Conservation (phyloP, 106 monocot genomes). For the Acorus gramineus region DNA sequence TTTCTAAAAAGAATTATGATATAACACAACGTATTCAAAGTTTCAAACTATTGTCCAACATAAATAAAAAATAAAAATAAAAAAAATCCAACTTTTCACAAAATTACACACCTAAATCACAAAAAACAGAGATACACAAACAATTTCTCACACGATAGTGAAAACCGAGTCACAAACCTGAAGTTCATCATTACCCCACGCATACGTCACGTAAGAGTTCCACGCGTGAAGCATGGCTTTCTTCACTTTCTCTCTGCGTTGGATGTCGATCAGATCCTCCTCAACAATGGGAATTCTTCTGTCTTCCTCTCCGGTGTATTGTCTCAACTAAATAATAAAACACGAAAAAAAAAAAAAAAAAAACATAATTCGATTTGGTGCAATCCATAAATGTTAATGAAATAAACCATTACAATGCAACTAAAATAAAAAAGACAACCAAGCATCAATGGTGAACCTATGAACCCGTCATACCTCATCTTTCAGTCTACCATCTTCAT, state of each 20-base stretch:
- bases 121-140: slow-evolving; percentile 1
- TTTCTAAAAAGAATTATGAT: too few species aligned
- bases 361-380: too few species aligned
- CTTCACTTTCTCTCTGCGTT: slow-evolving; percentile 84
- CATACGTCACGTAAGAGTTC: slow-evolving; percentile 86
- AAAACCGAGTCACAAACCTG: slow-evolving; percentile 28
- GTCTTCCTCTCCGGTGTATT: slow-evolving; percentile 8
- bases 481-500: background rate
- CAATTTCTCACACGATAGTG: background rate
- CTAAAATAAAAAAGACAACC: too few species aligned
- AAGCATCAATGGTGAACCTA: background rate
- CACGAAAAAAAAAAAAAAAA: too few species aligned
- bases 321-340: slow-evolving; percentile 7
- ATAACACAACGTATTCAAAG: too few species aligned
- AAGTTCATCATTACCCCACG: slow-evolving; percentile 93
- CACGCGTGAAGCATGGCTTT: slow-evolving; percentile 98
- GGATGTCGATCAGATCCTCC: slow-evolving; percentile 47
- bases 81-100: too few species aligned
- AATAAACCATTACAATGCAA: too few species aligned
- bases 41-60: too few species aligned
- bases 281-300: slow-evolving; percentile 10
- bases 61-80: too few species aligned
- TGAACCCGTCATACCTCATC: slow-evolving; percentile 24
- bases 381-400: too few species aligned
- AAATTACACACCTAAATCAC: background rate